Evolutionary conservation across 331 rosid species (phyloP).

Genomic region (Prunus yedoensis): DNA sequence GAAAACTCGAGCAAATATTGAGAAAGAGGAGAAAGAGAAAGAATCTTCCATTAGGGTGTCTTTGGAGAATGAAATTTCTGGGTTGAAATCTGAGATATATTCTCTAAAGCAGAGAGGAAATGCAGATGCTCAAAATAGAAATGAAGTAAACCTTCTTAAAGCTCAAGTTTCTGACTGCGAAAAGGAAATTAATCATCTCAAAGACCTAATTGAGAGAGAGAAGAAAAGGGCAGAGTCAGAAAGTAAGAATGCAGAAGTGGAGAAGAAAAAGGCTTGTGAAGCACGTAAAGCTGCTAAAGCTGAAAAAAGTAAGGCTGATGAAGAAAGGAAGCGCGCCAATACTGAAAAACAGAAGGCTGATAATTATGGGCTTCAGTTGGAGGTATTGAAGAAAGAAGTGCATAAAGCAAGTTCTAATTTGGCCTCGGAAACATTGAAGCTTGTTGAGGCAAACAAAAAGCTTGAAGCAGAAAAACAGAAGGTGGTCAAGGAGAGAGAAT

Average conservation of each 20-base stretch:
- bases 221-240: conserved; percentile 56
- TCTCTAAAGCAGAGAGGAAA: conserved; percentile 38
- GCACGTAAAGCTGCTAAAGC: conserved; percentile 42
- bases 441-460: conserved; percentile 43
- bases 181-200: conserved; percentile 47
- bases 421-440: conserved; percentile 41
- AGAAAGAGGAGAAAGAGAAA: conserved; percentile 45
- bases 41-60: conserved; percentile 47
- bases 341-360: conserved; percentile 49
- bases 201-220: conserved; percentile 53
- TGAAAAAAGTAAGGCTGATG: conserved; percentile 45
- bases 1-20: conserved; percentile 32
- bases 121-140: conserved; percentile 25
- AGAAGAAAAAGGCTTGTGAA: conserved; percentile 50
- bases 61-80: conserved; percentile 48
- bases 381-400: conserved; percentile 52
- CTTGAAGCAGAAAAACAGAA: conserved; percentile 50
- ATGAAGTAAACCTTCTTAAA: conserved; percentile 45
- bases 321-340: conserved; percentile 38
- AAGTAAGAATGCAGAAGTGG: conserved; percentile 52
- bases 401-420: conserved; percentile 50
- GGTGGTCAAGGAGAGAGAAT: conserved; percentile 36
- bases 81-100: conserved; percentile 53
- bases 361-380: conserved; percentile 45
- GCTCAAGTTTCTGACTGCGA: conserved; percentile 48